Conservation (phyloP, 768 basidiomycete genomes). For the Hemileccinum rubropunctum region DNA sequence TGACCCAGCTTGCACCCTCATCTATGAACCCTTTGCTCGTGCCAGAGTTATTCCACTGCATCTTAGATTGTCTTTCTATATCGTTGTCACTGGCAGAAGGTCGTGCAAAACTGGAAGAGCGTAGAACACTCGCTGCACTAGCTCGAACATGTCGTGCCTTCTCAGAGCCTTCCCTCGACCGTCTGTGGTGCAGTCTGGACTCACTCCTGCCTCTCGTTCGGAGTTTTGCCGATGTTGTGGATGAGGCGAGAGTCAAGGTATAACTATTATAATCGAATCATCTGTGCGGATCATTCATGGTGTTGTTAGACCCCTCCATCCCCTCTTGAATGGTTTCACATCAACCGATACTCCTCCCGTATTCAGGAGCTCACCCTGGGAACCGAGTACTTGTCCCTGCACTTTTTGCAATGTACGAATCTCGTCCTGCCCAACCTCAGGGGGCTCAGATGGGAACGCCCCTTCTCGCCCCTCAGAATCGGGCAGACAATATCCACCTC, state of each 20-base stretch:
- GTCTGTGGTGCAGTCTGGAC: neutral
- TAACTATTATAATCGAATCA: too few relatives aligned
- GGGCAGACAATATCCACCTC: neutral
- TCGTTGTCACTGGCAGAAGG: too few relatives aligned
- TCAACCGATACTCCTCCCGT: neutral
- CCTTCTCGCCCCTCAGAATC: too few relatives aligned
- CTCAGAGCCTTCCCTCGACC: neutral
- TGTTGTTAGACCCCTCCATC: neutral
- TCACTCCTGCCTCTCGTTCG: neutral
- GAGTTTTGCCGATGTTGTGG: neutral
- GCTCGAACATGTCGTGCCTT: constrained; percentile 1
- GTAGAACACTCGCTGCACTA: neutral
- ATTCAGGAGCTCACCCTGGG: neutral
- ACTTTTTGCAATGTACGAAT: neutral
- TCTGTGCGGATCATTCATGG: neutral
- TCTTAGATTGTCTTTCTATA: neutral
- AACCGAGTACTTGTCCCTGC: neutral
- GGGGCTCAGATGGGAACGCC: neutral
- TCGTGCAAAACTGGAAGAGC: neutral
- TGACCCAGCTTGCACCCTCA: neutral
- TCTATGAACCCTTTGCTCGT: neutral
- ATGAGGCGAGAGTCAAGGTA: neutral
- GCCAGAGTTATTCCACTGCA: neutral
- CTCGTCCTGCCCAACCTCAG: neutral
- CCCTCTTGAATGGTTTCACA: neutral